Percentiles rank a stretch among this genome's conserved stretches.
Evolutionary conservation across 495 filamentous ascomycete genomes (phyloP).

Genomic region (Hyphodiscus hymeniophilus): DNA sequence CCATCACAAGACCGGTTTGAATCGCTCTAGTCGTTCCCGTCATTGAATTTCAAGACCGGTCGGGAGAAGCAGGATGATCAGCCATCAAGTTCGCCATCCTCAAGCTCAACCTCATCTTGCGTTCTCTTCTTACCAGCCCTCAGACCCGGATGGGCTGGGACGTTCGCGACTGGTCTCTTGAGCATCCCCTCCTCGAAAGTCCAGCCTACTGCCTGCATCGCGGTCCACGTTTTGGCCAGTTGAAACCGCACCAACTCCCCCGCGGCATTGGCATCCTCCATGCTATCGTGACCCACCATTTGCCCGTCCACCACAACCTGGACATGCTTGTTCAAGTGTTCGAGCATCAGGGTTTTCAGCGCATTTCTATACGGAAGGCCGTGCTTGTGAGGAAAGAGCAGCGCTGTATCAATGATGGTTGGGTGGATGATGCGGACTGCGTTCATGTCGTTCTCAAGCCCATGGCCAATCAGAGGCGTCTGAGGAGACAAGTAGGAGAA

Average conservation of each 20-base stretch:
- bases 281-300: constrained; percentile 68
- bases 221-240: constrained; percentile 56
- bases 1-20: too few species aligned
- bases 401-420: constrained; percentile 73
- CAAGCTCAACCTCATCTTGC: constrained; percentile 3
- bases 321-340: constrained; percentile 61
- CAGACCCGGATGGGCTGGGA: neutral
- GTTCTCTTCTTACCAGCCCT: constrained; percentile 4
- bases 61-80: too few species aligned
- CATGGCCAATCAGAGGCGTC: constrained; percentile 86
- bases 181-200: constrained; percentile 34
- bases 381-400: constrained; percentile 69
- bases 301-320: constrained; percentile 56
- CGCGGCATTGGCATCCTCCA: constrained; percentile 80
- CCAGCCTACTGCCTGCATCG: constrained; percentile 59
- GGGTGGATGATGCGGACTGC: constrained; percentile 74
- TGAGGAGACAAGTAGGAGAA: constrained; percentile 59
- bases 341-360: constrained; percentile 59
- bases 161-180: constrained; percentile 6
- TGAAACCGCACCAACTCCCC: constrained; percentile 73
- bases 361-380: constrained; percentile 71
- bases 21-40: too few species aligned
- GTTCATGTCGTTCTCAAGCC: constrained; percentile 91
- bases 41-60: too few species aligned
- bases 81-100: constrained; percentile 1